Evolutionary conservation across 2,329 filamentous ascomycete genomes (phyloP).

Genomic region (Falciphora oryzae): DNA sequence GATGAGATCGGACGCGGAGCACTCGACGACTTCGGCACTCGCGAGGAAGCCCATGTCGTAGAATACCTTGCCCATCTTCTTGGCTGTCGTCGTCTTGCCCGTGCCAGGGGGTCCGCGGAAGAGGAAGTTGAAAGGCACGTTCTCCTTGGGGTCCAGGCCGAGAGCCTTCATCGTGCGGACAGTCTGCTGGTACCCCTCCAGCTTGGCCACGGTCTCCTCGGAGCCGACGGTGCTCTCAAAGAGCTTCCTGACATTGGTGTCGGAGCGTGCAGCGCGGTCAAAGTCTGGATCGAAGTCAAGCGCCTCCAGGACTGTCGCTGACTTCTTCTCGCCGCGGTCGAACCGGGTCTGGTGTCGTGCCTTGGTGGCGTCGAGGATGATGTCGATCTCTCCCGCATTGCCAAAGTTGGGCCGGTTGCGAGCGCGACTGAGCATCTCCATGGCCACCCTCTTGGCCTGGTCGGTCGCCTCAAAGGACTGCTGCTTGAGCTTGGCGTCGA

Average conservation of each 20-base stretch:
- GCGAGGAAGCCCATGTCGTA: slow-evolving; percentile 68
- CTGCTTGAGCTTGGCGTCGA: slow-evolving; percentile 56
- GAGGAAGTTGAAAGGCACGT: slow-evolving; percentile 62
- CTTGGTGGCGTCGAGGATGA: slow-evolving; percentile 55
- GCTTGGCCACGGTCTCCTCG: slow-evolving; percentile 44
- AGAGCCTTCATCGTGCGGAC: slow-evolving; percentile 44
- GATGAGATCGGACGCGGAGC: slow-evolving; percentile 63
- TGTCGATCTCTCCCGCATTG: slow-evolving; percentile 71
- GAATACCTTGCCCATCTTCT: slow-evolving; percentile 69
- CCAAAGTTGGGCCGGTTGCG: slow-evolving; percentile 62
- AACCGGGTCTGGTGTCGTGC: slow-evolving; percentile 25
- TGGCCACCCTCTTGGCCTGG: slow-evolving; percentile 45
- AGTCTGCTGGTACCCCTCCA: slow-evolving; percentile 49
- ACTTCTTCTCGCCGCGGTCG: slow-evolving; percentile 16
- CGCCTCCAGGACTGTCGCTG: slow-evolving; percentile 24
- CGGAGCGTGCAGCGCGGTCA: slow-evolving; percentile 41
- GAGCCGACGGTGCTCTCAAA: slow-evolving; percentile 56
- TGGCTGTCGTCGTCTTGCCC: slow-evolving; percentile 66
- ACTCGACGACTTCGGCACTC: slow-evolving; percentile 54
- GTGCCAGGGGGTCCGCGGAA: slow-evolving; percentile 62
- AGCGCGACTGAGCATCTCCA: slow-evolving; percentile 54
- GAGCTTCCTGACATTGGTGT: slow-evolving; percentile 44
- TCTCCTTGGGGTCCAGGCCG: slow-evolving; percentile 48
- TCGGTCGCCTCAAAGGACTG: slow-evolving; percentile 47
- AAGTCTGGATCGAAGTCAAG: slow-evolving; percentile 55